Evolutionary conservation across 306 rosid species (phyloP), one percentile per base, ranked within the genome.

Genomic region (Carpinus viminea): DNA sequence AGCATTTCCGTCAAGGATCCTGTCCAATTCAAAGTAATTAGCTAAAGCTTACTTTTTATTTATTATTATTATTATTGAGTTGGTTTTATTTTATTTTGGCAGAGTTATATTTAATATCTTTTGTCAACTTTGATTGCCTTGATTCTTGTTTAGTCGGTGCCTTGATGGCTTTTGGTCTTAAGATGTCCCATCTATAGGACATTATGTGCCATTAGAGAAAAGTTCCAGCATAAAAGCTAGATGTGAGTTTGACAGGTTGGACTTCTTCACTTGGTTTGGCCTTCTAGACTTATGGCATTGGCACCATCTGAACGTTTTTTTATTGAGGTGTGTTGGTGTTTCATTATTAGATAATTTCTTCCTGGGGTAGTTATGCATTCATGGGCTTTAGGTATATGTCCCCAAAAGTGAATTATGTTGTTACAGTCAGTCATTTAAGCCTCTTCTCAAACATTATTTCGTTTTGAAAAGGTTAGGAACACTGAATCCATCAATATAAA

Each of bases 1-100:
- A 75, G 71, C 98, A 95, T 86, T 92, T 83, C 76, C 93, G 77
- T 26, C 97, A 91, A 91, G 83, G 98, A 92, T 78, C 91, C 87
- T 43, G 82, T 73, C 68, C 98, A 94, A 72, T 92, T 91, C 87
- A 92, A 95, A 95, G 96, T 95, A 90, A 87, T 31, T 79, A 3
- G 2, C 53, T 68, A 9, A 51, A 16, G 74, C 16, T 43, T 16
- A 50, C 28, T 68, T 71, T 21, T 28, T 43, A 38, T 28, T 2
- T 38, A 4, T 38, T 18, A 2, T 15, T 16, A 16, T 21, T 18
- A 8, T 13, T 3, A 2, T 45, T 26, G 52, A 50, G 43, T 21
- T 46, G 28, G 17, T n/a, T 20, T 10, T 26, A 16, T 70, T 34
- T 56, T 71, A 36, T 18, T 76, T 20, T 6, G 45, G 5, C 45